Percentiles rank a stretch among this genome's conserved stretches.
phyloP scores from a whole-genome alignment of 257 asterid genomes.

The Nicotiana noctiflora region DNA sequence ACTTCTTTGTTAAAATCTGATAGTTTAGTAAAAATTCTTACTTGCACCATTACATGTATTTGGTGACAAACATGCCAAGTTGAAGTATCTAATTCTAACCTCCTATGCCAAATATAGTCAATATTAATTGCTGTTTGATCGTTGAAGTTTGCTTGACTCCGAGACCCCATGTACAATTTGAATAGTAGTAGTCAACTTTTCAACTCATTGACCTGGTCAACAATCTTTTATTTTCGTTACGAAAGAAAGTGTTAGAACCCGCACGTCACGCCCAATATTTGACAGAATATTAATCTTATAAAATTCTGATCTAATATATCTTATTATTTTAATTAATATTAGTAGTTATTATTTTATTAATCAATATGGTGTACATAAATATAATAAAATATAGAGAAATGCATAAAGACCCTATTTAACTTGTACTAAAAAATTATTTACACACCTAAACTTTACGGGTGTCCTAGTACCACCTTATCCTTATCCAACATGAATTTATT shows the following conservation, averaged over 20 bases:
- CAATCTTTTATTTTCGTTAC: neutral
- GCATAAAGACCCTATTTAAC: too few relatives aligned
- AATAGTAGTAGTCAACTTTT: neutral
- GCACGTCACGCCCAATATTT: too few relatives aligned
- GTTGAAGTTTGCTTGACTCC: neutral
- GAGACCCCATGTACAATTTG: neutral
- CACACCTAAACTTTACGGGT: too few relatives aligned
- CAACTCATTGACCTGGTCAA: neutral
- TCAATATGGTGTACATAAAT: too few relatives aligned
- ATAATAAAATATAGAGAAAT: too few relatives aligned
- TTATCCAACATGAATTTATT: too few relatives aligned
- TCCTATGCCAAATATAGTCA: neutral
- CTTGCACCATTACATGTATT: neutral
- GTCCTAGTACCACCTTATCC: too few relatives aligned
- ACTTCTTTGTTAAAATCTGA: neutral
- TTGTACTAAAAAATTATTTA: too few relatives aligned
- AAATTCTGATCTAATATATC: too few relatives aligned
- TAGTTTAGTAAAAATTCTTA: neutral
- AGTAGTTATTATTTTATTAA: too few relatives aligned
- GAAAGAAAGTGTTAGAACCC: neutral
- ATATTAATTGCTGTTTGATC: neutral
- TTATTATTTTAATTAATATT: too few relatives aligned
- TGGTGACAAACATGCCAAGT: neutral
- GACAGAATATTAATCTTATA: too few relatives aligned
- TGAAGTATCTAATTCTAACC: neutral